phyloP scores from a whole-genome alignment of 257 asterid species.

The Salvia hispanica region DNA sequence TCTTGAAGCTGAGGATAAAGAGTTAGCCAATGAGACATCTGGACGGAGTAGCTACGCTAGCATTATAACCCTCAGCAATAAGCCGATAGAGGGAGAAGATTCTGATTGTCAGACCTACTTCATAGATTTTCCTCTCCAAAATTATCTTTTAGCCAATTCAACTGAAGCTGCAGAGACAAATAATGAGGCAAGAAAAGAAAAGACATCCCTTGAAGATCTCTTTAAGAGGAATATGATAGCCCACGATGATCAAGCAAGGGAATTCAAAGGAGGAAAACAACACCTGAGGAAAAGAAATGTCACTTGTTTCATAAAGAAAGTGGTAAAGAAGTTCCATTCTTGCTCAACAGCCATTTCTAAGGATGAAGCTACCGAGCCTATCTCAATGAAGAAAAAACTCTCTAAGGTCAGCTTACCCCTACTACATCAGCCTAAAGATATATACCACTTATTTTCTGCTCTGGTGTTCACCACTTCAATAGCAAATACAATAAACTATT shows the following conservation, averaged over 20 bases:
- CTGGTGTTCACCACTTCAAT: constrained; percentile 1
- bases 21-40: constrained; percentile 48
- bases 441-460: constrained; percentile 13
- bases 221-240: constrained; percentile 40
- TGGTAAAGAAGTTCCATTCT: constrained; percentile 56
- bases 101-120: constrained; percentile 40
- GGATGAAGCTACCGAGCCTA: constrained; percentile 45
- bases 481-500: constrained; percentile 14
- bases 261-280: constrained; percentile 40
- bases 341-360: constrained; percentile 42
- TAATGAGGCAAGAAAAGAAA: constrained; percentile 48
- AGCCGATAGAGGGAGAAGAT: constrained; percentile 47
- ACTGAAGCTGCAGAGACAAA: constrained; percentile 49
- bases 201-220: constrained; percentile 55
- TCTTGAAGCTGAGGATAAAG: constrained; percentile 66
- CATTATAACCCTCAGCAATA: constrained; percentile 49
- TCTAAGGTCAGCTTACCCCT: constrained; percentile 60
- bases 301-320: constrained; percentile 58
- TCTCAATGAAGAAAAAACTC: constrained; percentile 54
- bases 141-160: constrained; percentile 61
- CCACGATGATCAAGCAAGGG: constrained; percentile 34
- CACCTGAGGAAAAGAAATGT: constrained; percentile 36
- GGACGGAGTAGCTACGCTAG: constrained; percentile 64
- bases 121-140: constrained; percentile 66
- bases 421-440: constrained; percentile 21